Base-by-base conservation (phyloP, 228 moss, liverwort and hornwort genomes). In the Sphagnum fallax region DNA sequence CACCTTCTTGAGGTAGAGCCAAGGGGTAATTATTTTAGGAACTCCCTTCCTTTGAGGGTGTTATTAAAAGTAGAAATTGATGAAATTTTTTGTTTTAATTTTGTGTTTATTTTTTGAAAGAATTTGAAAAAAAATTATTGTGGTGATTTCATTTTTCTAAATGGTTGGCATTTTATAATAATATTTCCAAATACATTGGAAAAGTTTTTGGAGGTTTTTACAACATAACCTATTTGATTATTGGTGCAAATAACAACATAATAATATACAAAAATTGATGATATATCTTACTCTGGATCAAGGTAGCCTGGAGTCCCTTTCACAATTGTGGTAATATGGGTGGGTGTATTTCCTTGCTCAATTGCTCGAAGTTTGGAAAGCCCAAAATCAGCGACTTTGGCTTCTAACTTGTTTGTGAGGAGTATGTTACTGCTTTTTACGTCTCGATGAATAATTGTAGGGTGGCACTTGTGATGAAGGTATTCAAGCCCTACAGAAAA, bases 251-350 rank as follows among this genome's bases (percentile, higher is more conserved):
- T 4, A n/a, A 5, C 4, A 50, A 16, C 10, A 50, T 64, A 18
- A 18, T 18, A 18, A 0, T 18, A 18, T 18, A 18, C 18, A 18
- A 18, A 18, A 18, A 18, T 0, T 0, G 18, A 18, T 18, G 18
- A 14, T 10, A 68, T 6, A 2, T 53, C 87, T 81, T 79, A 90
- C 90, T 88, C 81, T 53, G 83, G 85, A 67, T 85, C 85, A n/a
- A 91, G 87, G 72, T 89, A 89, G 6, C 89, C 87, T n/a, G 89
- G 81, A 63, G 92, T 92, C 58, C 92, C 92, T 75, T 87, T 92
- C 51, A 92, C 89, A 15, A 83, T 76, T 18, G 92, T 92, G 6
- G 89, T 87, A 64, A 92, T 87, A 51, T 89, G 84, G 4, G 92
- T 88, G 60, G 77, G 18, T 18, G 18, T 82, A n/a, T 79, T 72